Evolutionary conservation across 129 eudicot species (phyloP).

Genomic region (Apium graveolens): DNA sequence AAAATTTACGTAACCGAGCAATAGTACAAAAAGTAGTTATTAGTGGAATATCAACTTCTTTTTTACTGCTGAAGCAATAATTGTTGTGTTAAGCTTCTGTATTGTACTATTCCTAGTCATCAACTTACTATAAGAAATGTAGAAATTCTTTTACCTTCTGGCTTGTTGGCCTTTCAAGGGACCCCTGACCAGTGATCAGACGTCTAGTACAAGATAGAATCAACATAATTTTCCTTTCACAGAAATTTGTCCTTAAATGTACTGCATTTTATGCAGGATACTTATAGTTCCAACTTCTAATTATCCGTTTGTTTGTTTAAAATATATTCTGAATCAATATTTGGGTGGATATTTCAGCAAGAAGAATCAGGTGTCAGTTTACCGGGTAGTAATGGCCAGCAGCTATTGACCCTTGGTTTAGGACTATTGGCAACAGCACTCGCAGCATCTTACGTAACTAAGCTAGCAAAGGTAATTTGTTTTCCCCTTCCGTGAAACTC

Average conservation of each 20-base stretch:
- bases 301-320: background rate
- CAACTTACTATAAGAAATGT: background rate
- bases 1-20: background rate
- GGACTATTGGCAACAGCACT: conserved; percentile 82
- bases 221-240: background rate
- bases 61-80: background rate
- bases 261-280: background rate
- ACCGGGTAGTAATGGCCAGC: conserved; percentile 20
- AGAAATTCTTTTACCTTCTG: background rate
- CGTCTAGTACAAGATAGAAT: background rate
- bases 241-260: background rate
- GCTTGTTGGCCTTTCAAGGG: background rate
- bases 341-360: conserved; percentile 41
- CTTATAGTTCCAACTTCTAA: background rate
- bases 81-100: background rate
- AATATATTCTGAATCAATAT: background rate
- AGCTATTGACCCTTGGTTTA: conserved; percentile 60
- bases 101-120: background rate
- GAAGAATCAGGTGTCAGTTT: conserved; percentile 78
- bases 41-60: background rate
- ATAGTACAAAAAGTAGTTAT: background rate
- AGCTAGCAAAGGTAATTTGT: conserved; percentile 71
- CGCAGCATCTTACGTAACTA: conserved; percentile 90
- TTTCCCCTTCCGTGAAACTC: background rate
- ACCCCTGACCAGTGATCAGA: background rate